Evolutionary conservation across 169 alveolate species (phyloP).

Genomic region (Cryptosporidium viatorum): DNA sequence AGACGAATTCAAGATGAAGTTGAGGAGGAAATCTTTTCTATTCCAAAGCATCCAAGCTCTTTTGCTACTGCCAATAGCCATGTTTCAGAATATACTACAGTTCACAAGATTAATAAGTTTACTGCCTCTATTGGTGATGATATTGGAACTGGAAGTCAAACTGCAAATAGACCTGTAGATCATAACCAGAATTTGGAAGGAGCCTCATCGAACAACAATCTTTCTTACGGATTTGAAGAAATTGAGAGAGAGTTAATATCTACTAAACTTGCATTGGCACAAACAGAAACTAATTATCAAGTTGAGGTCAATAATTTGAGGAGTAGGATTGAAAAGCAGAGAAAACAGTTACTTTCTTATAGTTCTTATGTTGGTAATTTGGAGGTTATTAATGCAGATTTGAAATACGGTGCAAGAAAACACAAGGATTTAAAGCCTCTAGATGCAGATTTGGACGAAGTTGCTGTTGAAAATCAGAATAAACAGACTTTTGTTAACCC

Average conservation of each 20-base stretch:
- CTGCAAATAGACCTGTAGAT: no score
- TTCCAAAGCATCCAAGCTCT: constrained; percentile 9
- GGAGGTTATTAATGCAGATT: constrained; percentile 73
- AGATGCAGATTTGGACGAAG: not conserved
- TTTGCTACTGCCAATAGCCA: constrained; percentile 61
- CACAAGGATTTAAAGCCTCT: not conserved
- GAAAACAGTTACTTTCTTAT: constrained; percentile 54
- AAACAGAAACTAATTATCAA: constrained; percentile 61
- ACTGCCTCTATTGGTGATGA: not conserved
- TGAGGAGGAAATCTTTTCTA: constrained; percentile 55
- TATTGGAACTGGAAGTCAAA: not conserved
- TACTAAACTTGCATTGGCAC: constrained; percentile 66
- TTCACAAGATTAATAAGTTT: not conserved
- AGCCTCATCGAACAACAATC: not conserved
- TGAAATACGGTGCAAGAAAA: constrained; percentile 20
- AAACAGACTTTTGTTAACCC: not conserved
- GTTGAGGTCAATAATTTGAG: constrained; percentile 51
- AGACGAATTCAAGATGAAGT: constrained; percentile 61
- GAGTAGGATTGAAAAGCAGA: constrained; percentile 42
- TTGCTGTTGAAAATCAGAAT: not conserved
- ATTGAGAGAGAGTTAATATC: constrained; percentile 60
- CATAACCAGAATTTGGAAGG: not conserved
- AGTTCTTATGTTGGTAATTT: constrained; percentile 70
- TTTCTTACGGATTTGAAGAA: constrained; percentile 58
- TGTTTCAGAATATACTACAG: constrained; percentile 4